Base-by-base conservation (phyloP, 805 yeast genomes). In the Monosporozyma aerobia region DNA sequence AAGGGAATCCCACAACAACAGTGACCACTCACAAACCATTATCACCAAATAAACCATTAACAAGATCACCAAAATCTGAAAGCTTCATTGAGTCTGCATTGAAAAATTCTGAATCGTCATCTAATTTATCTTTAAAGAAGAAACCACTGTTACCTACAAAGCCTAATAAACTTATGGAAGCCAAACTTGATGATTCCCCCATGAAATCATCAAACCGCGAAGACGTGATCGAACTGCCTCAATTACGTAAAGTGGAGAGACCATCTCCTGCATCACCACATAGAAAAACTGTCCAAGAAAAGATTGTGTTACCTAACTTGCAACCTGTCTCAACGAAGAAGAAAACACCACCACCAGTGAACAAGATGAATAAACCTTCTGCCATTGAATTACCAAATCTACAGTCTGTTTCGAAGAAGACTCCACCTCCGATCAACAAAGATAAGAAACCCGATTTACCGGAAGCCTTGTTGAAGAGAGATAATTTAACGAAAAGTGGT, bases 61-160 rank as follows among this genome's bases (percentile, higher is more conserved):
- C 44, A 30, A 33, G 16, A 23, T 23, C 25, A 35, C 27, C 32
- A 5, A 40, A 51, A 19, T 54, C 63, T 10, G 61, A 57, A 33
- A 58, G 59, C 48, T 63, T 63, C 29, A 60, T 63, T 33, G 54
- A 53, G n/a, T 61, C 67, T 22, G 61, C 62, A 5, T 25, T 61
- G 22, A 50, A 52, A 25, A 56, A 51, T 44, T 23, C 50, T 14
- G 50, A 46, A 19, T 19, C 48, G 13, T 32, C 49, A 7, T 25
- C 29, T 44, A 55, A 43, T 37, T 39, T 47, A 13, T 25, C 27
- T 9, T 16, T 22, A 39, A 44, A 40, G 3, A 22, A 30, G 4
- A 57, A 58, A 48, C 65, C 64, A 3, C 32, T 44, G 9, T 25
- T 56, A 22, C 63, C 60, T 4, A 23, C 40, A 1, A 62, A 59